Evolutionary conservation across 495 filamentous ascomycete species (phyloP).

Genomic region (Neurospora sp.): DNA sequence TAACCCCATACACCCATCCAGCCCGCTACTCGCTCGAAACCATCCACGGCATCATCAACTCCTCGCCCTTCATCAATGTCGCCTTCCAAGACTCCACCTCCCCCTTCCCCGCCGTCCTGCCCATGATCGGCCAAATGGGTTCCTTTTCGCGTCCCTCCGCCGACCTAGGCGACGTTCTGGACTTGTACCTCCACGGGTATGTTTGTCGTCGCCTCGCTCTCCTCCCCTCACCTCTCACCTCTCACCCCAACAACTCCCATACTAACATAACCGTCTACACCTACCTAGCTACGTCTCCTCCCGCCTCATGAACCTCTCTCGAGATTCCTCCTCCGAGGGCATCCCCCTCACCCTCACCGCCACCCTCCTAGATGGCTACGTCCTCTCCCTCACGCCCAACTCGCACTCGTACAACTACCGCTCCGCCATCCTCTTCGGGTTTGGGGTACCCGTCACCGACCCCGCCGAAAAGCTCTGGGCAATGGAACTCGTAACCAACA

Average conservation of each 20-base stretch:
- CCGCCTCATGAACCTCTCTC: conserved; percentile 61
- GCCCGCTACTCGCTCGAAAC: conserved; percentile 64
- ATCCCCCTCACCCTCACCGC: conserved; percentile 56
- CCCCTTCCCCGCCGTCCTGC: conserved; percentile 67
- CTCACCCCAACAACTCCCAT: too few relatives aligned
- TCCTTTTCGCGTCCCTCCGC: conserved; percentile 56
- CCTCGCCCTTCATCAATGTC: conserved; percentile 67
- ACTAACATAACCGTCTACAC: too few relatives aligned
- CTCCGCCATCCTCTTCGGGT: conserved; percentile 68
- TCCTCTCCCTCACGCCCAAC: conserved; percentile 69
- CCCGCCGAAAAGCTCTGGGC: conserved; percentile 69
- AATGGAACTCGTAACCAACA: conserved; percentile 72
- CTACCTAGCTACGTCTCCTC: conserved; percentile 53
- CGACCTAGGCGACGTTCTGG: conserved; percentile 52
- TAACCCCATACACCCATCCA: conserved; percentile 19
- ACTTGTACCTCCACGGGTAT: conserved; percentile 74
- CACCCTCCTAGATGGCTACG: conserved; percentile 60
- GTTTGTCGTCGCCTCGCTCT: too few relatives aligned
- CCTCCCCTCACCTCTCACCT: too few relatives aligned
- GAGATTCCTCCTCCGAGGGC: conserved; percentile 31
- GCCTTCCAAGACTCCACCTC: conserved; percentile 60
- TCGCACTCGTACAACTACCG: conserved; percentile 85
- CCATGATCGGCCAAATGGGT: conserved; percentile 83
- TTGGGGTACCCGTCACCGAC: conserved; percentile 56
- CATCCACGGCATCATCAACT: conserved; percentile 76